phyloP scores from a whole-genome alignment of 495 filamentous ascomycete genomes.

The Neurospora tetrasperma region DNA sequence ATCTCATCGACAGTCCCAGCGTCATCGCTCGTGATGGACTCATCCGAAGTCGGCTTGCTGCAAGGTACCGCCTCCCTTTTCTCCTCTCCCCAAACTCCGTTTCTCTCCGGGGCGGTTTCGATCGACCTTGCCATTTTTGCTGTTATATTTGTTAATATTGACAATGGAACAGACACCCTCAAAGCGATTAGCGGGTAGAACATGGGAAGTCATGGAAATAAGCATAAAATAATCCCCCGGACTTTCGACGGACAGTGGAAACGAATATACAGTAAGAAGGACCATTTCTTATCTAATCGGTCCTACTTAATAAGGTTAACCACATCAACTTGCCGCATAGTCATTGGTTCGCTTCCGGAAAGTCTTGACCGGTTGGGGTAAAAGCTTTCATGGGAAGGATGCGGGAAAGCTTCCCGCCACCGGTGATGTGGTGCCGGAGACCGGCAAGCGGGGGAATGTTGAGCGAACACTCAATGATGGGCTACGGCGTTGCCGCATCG shows the following conservation, averaged over 20 bases:
- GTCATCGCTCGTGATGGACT: background rate
- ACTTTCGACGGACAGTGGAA: background rate
- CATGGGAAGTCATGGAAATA: background rate
- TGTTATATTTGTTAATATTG: background rate
- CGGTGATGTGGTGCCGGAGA: background rate
- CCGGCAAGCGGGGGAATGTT: background rate
- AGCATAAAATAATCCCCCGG: background rate
- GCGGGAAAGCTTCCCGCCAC: background rate
- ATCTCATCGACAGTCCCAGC: background rate
- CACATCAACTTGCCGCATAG: background rate
- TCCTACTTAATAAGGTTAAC: background rate
- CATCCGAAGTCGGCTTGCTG: background rate
- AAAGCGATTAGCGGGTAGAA: background rate
- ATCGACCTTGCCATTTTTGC: background rate
- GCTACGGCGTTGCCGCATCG: background rate
- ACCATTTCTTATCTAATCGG: background rate
- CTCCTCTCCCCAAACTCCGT: background rate
- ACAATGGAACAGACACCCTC: background rate
- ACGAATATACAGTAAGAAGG: background rate
- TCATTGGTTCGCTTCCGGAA: background rate
- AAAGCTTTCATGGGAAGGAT: too few species aligned
- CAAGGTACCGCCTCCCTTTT: background rate
- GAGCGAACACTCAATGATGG: background rate
- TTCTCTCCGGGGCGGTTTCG: background rate
- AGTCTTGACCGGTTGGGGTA: background rate